phyloP scores from a whole-genome alignment of 441 rosid species.

The Gossypium davidsonii region DNA sequence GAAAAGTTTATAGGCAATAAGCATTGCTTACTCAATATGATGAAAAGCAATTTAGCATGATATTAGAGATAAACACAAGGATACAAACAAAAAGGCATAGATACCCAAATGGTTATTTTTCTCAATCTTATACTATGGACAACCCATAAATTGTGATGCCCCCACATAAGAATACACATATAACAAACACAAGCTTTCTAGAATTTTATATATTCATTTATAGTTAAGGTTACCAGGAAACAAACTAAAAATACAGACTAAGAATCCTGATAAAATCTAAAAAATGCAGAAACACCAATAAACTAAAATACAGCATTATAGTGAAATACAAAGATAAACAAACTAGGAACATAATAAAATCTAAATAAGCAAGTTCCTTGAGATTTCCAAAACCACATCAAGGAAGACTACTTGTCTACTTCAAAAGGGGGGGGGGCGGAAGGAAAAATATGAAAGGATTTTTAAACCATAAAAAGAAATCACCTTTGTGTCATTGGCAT shows the following conservation, averaged over 20 bases:
- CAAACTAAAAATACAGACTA: no score
- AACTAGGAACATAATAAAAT: background rate
- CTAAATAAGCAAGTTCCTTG: background rate
- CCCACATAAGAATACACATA: background rate
- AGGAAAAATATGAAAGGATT: no score
- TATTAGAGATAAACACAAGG: background rate
- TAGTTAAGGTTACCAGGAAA: no score
- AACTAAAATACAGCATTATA: background rate
- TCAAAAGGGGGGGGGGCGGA: background rate
- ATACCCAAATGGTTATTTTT: background rate
- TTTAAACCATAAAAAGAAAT: background rate
- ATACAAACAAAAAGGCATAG: background rate
- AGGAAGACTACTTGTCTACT: background rate
- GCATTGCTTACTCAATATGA: background rate
- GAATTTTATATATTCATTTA: background rate
- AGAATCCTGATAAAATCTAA: background rate
- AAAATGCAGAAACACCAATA: background rate
- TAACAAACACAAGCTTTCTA: background rate
- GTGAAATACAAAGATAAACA: background rate
- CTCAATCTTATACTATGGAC: background rate
- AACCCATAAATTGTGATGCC: background rate
- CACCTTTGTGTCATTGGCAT: conserved; percentile 80
- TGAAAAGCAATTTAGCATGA: background rate
- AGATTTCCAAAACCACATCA: background rate
- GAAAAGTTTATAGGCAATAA: background rate